Evolutionary conservation across 2,329 filamentous ascomycete genomes (phyloP).

Genomic region (Coniochaeta prunicola): DNA sequence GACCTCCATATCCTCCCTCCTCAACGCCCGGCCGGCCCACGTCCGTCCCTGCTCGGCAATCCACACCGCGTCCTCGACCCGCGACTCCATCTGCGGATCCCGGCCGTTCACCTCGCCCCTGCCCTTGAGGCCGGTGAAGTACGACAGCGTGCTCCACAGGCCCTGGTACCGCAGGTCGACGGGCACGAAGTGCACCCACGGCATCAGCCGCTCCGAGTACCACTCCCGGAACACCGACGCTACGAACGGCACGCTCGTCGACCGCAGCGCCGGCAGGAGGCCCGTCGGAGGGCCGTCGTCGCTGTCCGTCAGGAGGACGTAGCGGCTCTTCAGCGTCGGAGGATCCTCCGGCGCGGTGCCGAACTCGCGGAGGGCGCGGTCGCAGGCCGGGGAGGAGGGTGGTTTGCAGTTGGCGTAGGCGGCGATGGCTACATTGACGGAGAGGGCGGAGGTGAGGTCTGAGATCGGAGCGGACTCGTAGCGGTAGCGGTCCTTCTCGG

Average conservation of each 20-base stretch:
- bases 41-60: conserved; percentile 59
- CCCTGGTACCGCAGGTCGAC: conserved; percentile 67
- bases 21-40: conserved; percentile 57
- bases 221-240: conserved; percentile 69
- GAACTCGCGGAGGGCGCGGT: conserved; percentile 19
- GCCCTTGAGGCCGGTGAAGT: conserved; percentile 57
- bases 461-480: conserved; percentile 48
- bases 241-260: conserved; percentile 61
- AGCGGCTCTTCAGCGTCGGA: conserved; percentile 56
- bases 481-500: conserved; percentile 33
- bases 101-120: conserved; percentile 34
- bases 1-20: conserved; percentile 70
- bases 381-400: conserved; percentile 22
- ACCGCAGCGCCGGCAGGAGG: conserved; percentile 58
- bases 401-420: conserved; percentile 43
- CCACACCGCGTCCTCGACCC: conserved; percentile 48
- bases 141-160: conserved; percentile 66
- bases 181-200: conserved; percentile 78
- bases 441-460: conserved; percentile 45
- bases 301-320: conserved; percentile 66
- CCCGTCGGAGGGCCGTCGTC: conserved; percentile 55
- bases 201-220: conserved; percentile 66
- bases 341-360: conserved; percentile 21
- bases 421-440: conserved; percentile 52
- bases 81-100: conserved; percentile 38